These are phyloP conservation scores for Penicillium sp. DNA, from an alignment of 2,329 filamentous ascomycete genomes.

Conservation along the genomic window DNA sequence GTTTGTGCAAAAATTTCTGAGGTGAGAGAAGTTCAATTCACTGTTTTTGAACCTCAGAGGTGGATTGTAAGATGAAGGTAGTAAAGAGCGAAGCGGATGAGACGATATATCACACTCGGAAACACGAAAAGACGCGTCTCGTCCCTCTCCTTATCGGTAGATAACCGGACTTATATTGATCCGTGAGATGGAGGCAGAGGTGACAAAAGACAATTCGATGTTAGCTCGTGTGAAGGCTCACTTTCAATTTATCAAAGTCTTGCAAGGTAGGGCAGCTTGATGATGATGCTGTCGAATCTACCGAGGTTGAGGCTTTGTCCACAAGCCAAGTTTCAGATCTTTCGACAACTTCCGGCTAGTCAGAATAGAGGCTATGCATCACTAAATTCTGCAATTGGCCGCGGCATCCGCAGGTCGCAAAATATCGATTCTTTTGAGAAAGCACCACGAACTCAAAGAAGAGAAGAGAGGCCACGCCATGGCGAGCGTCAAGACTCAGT, in stretches of 20 bases:
- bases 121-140: too few species aligned
- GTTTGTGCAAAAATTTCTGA: background rate
- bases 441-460: background rate
- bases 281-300: conserved; percentile 9
- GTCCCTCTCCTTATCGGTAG: background rate
- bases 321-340: background rate
- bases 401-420: conserved; percentile 53
- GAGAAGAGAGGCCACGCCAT: background rate
- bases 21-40: background rate
- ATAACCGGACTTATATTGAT: too few species aligned
- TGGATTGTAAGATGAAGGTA: too few species aligned
- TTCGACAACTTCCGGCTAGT: conserved; percentile 8
- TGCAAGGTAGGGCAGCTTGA: background rate
- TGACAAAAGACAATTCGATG: too few species aligned
- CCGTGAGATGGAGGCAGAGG: too few species aligned
- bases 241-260: too few species aligned
- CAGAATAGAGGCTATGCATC: conserved; percentile 44
- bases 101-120: too few species aligned
- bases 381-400: conserved; percentile 62
- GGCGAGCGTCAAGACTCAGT: background rate
- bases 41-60: background rate
- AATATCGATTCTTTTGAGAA: conserved; percentile 3
- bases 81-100: too few species aligned
- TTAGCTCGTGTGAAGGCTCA: too few species aligned
- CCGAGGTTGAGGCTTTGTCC: background rate